Evolutionary conservation across 139 green algal species (phyloP).

Genomic region (Raphidocelis subcapitata): DNA sequence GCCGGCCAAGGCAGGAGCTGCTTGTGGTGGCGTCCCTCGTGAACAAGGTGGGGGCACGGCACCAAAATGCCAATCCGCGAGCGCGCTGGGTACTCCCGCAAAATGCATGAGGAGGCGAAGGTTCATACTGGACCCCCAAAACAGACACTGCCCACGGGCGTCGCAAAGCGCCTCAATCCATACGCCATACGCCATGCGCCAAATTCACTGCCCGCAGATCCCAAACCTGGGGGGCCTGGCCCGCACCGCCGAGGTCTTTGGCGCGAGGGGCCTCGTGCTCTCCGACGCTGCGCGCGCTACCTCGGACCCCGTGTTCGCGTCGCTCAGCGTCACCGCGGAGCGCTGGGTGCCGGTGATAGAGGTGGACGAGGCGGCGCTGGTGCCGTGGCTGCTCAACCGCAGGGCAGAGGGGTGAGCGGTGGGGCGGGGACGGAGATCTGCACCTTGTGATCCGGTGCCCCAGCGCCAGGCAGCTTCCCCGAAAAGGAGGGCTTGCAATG

Average conservation of each 20-base stretch:
- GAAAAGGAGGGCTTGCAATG: no score
- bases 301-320: constrained; percentile 59
- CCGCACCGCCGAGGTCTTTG: constrained; percentile 82
- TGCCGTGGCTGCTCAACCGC: constrained; percentile 65
- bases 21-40: constrained; percentile 91
- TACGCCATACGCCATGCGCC: no score
- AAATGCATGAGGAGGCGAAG: no score
- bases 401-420: constrained; percentile 38
- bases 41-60: constrained; percentile 47
- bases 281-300: constrained; percentile 60
- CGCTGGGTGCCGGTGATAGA: constrained; percentile 82
- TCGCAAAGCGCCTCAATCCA: no score
- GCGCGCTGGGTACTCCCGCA: no score
- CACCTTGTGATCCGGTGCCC: no score
- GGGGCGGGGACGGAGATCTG: not conserved
- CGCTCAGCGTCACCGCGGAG: constrained; percentile 88
- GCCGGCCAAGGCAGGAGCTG: constrained; percentile 55
- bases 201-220: not conserved
- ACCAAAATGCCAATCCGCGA: no score
- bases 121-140: no score
- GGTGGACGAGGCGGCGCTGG: constrained; percentile 60
- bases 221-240: constrained; percentile 92
- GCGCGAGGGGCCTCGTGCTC: constrained; percentile 72
- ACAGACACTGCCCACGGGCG: no score
- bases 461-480: no score